A percentile compares a stretch with the other conserved stretches of the same genome.
These are phyloP conservation scores for Trichoderma parareesei DNA, from an alignment of 495 filamentous ascomycete genomes.

Conservation along the genomic window DNA sequence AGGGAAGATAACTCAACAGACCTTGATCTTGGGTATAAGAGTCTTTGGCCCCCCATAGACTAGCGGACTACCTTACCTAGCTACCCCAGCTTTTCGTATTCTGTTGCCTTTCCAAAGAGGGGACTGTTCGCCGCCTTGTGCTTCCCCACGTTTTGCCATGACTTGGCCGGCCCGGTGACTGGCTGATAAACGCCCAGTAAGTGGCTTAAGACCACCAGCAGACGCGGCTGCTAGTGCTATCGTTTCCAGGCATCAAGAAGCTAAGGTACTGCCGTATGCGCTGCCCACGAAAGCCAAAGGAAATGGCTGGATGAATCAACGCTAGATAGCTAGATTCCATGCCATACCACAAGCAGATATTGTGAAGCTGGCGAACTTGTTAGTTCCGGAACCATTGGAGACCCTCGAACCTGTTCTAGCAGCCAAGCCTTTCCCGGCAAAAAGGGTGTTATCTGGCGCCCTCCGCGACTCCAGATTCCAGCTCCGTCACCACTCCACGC, in stretches of 20 bases:
- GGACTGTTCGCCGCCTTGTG: not conserved
- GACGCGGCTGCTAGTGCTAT: not conserved
- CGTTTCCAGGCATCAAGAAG: too few relatives aligned
- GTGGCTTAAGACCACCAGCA: too few relatives aligned
- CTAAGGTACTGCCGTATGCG: too few relatives aligned
- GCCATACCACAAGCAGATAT: not conserved
- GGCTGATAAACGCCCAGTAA: not conserved
- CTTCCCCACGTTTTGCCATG: conserved; percentile 1
- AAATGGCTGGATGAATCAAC: not conserved
- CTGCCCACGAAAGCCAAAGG: too few relatives aligned
- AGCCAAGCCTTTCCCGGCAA: not conserved
- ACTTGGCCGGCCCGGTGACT: not conserved
- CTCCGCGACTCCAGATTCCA: not conserved
- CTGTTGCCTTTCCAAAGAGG: not conserved
- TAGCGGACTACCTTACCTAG: not conserved
- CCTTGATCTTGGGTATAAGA: too few relatives aligned
- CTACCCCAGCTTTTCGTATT: conserved; percentile 1
- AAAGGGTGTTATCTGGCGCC: not conserved
- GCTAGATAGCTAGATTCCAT: not conserved
- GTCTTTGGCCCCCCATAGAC: not conserved
- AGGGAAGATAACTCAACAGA: too few relatives aligned
- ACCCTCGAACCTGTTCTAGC: too few relatives aligned
- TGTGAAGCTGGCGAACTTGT: not conserved
- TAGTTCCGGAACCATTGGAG: not conserved
- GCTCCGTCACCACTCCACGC: not conserved